Evolutionary conservation across 106 monocot genomes (phyloP).

Genomic region (Acorus gramineus): DNA sequence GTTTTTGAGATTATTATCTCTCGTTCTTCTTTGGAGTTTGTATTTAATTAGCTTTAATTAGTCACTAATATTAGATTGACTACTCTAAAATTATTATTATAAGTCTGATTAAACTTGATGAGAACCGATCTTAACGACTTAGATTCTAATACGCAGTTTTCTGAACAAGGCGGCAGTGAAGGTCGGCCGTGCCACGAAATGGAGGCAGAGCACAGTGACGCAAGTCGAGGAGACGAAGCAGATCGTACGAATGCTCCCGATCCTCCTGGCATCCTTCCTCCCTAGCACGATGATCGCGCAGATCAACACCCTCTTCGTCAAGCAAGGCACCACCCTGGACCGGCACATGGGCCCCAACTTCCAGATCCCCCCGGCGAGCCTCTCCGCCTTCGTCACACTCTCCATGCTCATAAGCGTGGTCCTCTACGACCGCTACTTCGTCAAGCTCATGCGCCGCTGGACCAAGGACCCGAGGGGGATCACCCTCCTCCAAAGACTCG

Average conservation of each 20-base stretch:
- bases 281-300: slow-evolving; percentile 48
- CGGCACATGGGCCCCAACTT: slow-evolving; percentile 18
- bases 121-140: background rate
- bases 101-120: background rate
- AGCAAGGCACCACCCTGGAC: slow-evolving; percentile 53
- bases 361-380: slow-evolving; percentile 22
- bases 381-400: slow-evolving; percentile 14
- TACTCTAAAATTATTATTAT: too few relatives aligned
- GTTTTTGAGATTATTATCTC: too few relatives aligned
- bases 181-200: slow-evolving; percentile 15
- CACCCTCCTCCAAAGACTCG: slow-evolving; percentile 30
- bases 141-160: slow-evolving; percentile 3
- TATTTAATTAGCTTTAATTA: background rate
- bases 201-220: slow-evolving; percentile 45
- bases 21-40: too few relatives aligned
- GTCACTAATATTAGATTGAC: too few relatives aligned
- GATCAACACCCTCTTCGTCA: slow-evolving; percentile 47
- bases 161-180: slow-evolving; percentile 54
- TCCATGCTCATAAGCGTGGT: slow-evolving; percentile 24
- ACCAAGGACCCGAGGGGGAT: slow-evolving; percentile 38
- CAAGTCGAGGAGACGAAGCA: slow-evolving; percentile 66
- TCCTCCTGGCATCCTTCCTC: slow-evolving; percentile 33
- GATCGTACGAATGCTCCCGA: slow-evolving; percentile 51
- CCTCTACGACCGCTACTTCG: slow-evolving; percentile 22
- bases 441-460: slow-evolving; percentile 12